Base-by-base conservation (phyloP, 225 moss, liverwort and hornwort species). In the Marchantia polymorpha region DNA sequence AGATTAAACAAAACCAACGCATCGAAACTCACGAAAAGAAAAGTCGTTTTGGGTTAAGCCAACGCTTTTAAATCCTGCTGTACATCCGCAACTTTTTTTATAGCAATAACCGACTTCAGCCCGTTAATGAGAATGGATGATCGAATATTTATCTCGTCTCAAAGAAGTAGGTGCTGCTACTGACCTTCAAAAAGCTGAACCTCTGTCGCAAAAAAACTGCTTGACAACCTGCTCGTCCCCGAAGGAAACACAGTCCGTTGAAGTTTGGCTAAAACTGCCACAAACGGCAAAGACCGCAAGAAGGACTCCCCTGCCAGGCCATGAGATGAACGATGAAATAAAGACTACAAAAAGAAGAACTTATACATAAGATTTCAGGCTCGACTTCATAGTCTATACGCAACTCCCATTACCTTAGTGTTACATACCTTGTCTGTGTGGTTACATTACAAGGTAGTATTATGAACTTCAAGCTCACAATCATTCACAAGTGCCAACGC, bases 161-260 rank as follows among this genome's bases (percentile, higher is more conserved):
- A 23, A 10, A 29, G 49, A 3, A 71, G 71, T 50, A 71, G 6
- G 20, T 51, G 50, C 50, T 9, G n/a, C 49, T n/a, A 71, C 71
- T 71, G 49, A 71, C 71, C 71, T 71, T 51, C 23, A n/a, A 71
- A 50, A 39, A 50, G 71, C 71, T 71, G 71, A 51, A 50, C 39
- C 23, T 46, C 23, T 50, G 12, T 71, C 12, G 71, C 10, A 50
- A 7, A 61, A 71, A n/a, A 51, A n/a, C 71, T 50, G 71, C 71
- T 71, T 71, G 71, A 71, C 2, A 71, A 50, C 71, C 71, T 71
- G 50, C 22, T 71, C 49, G 50, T 19, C 50, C 39, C 50, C 49
- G 71, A 71, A 22, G 71, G n/a, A 19, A 19, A 71, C 71, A 49
- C 50, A 71, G 19, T 69, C 47, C 50, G 50, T 50, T 71, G 71